Conservation (phyloP, 75 land plant species). For the Isoetes taiwanensis region DNA sequence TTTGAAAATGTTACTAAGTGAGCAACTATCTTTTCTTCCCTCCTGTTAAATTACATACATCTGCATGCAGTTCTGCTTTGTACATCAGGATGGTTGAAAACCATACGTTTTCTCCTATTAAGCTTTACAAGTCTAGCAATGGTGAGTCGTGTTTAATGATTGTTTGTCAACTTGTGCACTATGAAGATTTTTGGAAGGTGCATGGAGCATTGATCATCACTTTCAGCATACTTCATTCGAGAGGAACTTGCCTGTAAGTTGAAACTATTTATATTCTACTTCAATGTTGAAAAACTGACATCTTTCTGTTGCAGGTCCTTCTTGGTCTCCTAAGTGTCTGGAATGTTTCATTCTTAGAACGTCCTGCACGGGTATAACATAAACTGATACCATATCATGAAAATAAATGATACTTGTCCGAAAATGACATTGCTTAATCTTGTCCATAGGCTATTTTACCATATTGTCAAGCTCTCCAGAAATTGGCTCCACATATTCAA, state of each 20-base stretch:
- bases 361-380: conserved; percentile 75
- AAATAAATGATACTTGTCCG: neutral
- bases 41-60: neutral
- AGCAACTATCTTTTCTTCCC: conserved; percentile 9
- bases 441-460: conserved; percentile 78
- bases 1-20: conserved; percentile 70
- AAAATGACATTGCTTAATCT: neutral
- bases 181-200: conserved; percentile 80
- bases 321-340: conserved; percentile 86
- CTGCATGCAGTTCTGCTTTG: neutral
- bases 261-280: neutral
- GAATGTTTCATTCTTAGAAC: conserved; percentile 90
- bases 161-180: too few relatives aligned
- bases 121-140: neutral
- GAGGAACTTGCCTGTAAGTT: conserved; percentile 72
- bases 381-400: neutral
- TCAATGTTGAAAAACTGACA: too few relatives aligned
- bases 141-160: neutral
- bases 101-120: neutral
- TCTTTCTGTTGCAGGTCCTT: conserved; percentile 85
- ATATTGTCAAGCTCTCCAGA: conserved; percentile 87
- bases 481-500: conserved; percentile 96
- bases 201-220: conserved; percentile 80
- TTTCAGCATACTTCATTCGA: conserved; percentile 61
- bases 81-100: neutral